phyloP scores from a whole-genome alignment of 805 yeast species.

The Kazachstania bromeliacearum region DNA sequence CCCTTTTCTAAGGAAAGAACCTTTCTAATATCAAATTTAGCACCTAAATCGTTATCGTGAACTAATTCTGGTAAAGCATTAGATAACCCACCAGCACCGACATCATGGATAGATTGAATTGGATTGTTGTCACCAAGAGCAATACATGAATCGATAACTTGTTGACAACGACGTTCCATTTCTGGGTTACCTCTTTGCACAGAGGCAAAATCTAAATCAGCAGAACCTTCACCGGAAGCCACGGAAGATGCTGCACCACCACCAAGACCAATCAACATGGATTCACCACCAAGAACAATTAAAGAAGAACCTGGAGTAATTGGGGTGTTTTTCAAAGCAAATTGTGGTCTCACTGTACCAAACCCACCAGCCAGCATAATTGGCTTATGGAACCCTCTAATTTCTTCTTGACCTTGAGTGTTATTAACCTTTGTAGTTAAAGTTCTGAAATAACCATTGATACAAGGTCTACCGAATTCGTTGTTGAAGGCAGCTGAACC shows the following conservation, averaged over 20 bases:
- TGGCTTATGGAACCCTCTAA: conserved; percentile 97
- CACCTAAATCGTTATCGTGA: conserved; percentile 95
- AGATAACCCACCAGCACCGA: conserved; percentile 98
- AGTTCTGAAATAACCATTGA: conserved; percentile 93
- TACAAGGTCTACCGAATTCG: conserved; percentile 97
- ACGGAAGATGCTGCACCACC: conserved; percentile 99
- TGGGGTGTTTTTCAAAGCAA: conserved; percentile 77
- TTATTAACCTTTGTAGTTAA: conserved; percentile 70
- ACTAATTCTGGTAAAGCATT: conserved; percentile 96
- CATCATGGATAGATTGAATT: conserved; percentile 93
- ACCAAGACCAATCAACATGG: conserved; percentile 96
- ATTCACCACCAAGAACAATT: conserved; percentile 94
- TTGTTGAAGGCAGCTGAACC: conserved; percentile 98
- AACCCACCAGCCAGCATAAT: conserved; percentile 99
- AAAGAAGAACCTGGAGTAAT: conserved; percentile 88
- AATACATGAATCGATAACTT: conserved; percentile 90
- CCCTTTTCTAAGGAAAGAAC: conserved; percentile 89
- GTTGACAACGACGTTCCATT: conserved; percentile 98
- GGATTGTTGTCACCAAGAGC: conserved; percentile 71
- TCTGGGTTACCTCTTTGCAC: conserved; percentile 99
- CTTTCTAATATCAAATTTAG: conserved; percentile 81
- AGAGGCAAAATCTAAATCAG: conserved; percentile 93
- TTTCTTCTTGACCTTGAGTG: conserved; percentile 52
- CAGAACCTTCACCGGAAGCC: conserved; percentile 94
- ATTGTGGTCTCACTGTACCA: conserved; percentile 90